Percentiles rank a stretch among this genome's conserved stretches.
These are phyloP conservation scores for Podospora australis DNA, from an alignment of 495 filamentous ascomycete genomes.

Conservation along the genomic window DNA sequence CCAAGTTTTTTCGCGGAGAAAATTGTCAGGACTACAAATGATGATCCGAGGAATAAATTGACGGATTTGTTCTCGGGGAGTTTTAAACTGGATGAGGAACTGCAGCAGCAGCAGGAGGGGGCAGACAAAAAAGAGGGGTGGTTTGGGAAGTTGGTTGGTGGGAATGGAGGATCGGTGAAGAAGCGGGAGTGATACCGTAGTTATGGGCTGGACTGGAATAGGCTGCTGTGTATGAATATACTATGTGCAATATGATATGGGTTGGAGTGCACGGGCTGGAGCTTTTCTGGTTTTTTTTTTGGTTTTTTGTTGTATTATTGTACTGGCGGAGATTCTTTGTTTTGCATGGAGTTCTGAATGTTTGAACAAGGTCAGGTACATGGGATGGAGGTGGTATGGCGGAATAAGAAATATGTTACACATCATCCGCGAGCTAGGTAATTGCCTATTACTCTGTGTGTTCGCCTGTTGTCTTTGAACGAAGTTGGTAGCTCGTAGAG, in stretches of 20 bases:
- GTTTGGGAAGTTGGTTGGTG: conserved; percentile 6
- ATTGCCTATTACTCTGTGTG: too few species aligned
- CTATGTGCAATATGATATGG: too few species aligned
- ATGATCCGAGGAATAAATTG: conserved; percentile 14
- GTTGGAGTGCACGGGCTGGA: too few species aligned
- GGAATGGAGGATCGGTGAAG: not conserved
- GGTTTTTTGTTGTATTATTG: not conserved
- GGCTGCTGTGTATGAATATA: too few species aligned
- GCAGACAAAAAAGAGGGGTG: not conserved
- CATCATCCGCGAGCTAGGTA: too few species aligned
- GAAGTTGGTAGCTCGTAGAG: too few species aligned
- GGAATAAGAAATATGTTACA: too few species aligned
- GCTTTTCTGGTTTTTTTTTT: not conserved
- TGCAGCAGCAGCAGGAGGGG: not conserved
- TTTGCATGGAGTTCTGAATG: not conserved
- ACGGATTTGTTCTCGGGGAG: conserved; percentile 12
- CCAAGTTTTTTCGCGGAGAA: conserved; percentile 13
- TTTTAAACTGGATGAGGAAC: conserved; percentile 9
- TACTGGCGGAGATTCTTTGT: not conserved
- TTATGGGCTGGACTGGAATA: too few species aligned
- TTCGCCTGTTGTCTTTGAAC: too few species aligned
- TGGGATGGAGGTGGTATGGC: too few species aligned
- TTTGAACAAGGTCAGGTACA: too few species aligned
- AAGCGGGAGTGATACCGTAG: not conserved
- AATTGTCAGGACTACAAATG: too few species aligned